Percentiles rank a stretch among this genome's conserved stretches.
These are phyloP conservation scores for Cryptosporidium felis DNA, from an alignment of 169 alveolate species.

Conservation along the genomic window DNA sequence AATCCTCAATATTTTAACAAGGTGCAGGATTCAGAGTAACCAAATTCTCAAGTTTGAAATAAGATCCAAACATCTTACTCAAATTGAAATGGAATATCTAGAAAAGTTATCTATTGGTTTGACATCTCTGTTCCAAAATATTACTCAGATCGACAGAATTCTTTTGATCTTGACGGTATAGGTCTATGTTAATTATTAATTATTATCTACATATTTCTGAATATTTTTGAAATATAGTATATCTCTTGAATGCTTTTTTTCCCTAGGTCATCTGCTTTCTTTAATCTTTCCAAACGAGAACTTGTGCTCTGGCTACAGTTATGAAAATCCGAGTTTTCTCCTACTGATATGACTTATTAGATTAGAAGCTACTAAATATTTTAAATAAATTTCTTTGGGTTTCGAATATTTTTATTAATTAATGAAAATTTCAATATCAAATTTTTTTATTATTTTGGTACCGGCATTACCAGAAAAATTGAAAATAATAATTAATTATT, in stretches of 20 bases:
- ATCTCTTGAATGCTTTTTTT: no score
- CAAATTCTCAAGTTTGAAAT: conserved; percentile 49
- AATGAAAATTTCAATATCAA: background rate
- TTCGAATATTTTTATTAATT: no score
- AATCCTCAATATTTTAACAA: conserved; percentile 15
- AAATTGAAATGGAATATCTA: conserved; percentile 38
- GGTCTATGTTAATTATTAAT: no score
- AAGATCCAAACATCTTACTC: conserved; percentile 58
- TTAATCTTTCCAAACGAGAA: no score
- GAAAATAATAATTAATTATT: background rate
- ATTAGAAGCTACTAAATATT: no score
- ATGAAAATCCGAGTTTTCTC: no score
- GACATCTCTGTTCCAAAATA: conserved; percentile 1
- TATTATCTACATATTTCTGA: background rate
- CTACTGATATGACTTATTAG: no score
- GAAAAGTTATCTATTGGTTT: conserved; percentile 15
- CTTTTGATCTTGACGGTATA: conserved; percentile 21
- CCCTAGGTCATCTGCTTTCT: no score
- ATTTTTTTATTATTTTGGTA: background rate
- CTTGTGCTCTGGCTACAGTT: no score
- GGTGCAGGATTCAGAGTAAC: conserved; percentile 27
- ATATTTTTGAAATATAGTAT: background rate
- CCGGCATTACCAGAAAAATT: background rate
- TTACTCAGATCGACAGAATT: conserved; percentile 30
- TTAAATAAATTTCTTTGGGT: no score